These are phyloP conservation scores for Suhomyces coccinellae DNA, from an alignment of 1,139 yeast species.

Conservation along the genomic window DNA sequence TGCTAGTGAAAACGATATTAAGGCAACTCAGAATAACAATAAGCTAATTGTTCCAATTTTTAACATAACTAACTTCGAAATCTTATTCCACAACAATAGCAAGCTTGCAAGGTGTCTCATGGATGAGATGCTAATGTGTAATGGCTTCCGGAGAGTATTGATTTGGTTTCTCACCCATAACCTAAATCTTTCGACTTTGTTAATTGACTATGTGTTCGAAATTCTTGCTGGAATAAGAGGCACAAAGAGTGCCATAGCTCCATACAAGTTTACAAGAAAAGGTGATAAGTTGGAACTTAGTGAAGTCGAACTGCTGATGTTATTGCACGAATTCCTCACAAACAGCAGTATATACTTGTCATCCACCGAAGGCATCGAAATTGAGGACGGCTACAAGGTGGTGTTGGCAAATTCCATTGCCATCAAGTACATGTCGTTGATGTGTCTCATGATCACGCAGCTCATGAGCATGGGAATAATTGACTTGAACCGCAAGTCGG, in stretches of 20 bases:
- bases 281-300: conserved; percentile 51
- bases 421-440: conserved; percentile 50
- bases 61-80: conserved; percentile 41
- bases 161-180: conserved; percentile 69
- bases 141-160: conserved; percentile 59
- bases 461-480: conserved; percentile 48
- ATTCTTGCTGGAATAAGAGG: conserved; percentile 58
- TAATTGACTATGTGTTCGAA: conserved; percentile 60
- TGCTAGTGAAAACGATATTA: conserved; percentile 30
- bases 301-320: conserved; percentile 60
- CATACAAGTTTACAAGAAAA: conserved; percentile 52
- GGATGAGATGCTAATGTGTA: conserved; percentile 70
- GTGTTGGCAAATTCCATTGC: conserved; percentile 44
- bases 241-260: conserved; percentile 23
- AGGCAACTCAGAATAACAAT: conserved; percentile 28
- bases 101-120: conserved; percentile 53
- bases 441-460: conserved; percentile 62
- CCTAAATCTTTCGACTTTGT: conserved; percentile 51
- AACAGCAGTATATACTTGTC: conserved; percentile 54
- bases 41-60: conserved; percentile 40
- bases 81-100: conserved; percentile 36
- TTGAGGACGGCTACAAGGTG: conserved; percentile 36
- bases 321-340: conserved; percentile 67
- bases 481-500: conserved; percentile 29
- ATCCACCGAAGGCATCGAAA: conserved; percentile 36